phyloP scores from a whole-genome alignment of 495 filamentous ascomycete genomes.

The Cercophora newfieldiana region DNA sequence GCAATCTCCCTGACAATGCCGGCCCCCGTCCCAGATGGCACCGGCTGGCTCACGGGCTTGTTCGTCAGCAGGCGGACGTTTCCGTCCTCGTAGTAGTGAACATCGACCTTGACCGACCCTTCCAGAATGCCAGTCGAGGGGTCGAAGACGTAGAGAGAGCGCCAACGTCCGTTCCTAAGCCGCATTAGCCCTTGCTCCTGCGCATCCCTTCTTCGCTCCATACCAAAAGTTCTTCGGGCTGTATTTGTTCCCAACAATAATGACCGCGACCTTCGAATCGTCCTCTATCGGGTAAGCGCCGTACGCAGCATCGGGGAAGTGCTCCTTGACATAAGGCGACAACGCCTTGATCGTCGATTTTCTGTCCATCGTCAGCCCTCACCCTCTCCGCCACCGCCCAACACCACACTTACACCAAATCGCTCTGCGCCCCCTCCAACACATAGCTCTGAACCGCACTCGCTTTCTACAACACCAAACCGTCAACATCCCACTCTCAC shows the following conservation, averaged over 20 bases:
- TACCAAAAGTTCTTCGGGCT: constrained; percentile 97
- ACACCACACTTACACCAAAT: constrained; percentile 80
- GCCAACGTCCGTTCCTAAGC: constrained; percentile 90
- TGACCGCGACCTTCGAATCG: constrained; percentile 72
- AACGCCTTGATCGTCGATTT: constrained; percentile 81
- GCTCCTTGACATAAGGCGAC: constrained; percentile 76
- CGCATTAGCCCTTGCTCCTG: neutral
- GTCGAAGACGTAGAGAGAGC: constrained; percentile 78
- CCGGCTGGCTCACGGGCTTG: constrained; percentile 66
- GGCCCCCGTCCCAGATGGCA: constrained; percentile 61
- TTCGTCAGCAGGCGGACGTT: constrained; percentile 89
- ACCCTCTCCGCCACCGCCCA: neutral
- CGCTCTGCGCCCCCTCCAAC: constrained; percentile 75
- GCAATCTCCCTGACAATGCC: constrained; percentile 75
- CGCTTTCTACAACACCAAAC: constrained; percentile 65
- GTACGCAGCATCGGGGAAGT: constrained; percentile 79
- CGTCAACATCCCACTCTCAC: constrained; percentile 4
- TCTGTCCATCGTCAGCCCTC: constrained; percentile 40
- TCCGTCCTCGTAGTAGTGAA: constrained; percentile 99
- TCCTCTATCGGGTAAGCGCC: constrained; percentile 78
- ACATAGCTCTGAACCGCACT: constrained; percentile 76
- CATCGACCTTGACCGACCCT: constrained; percentile 76
- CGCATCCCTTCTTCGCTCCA: neutral
- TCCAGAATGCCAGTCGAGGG: constrained; percentile 61
- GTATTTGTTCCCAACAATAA: constrained; percentile 93